Base-by-base conservation (phyloP, 129 eudicot species). In the Silybum marianum region DNA sequence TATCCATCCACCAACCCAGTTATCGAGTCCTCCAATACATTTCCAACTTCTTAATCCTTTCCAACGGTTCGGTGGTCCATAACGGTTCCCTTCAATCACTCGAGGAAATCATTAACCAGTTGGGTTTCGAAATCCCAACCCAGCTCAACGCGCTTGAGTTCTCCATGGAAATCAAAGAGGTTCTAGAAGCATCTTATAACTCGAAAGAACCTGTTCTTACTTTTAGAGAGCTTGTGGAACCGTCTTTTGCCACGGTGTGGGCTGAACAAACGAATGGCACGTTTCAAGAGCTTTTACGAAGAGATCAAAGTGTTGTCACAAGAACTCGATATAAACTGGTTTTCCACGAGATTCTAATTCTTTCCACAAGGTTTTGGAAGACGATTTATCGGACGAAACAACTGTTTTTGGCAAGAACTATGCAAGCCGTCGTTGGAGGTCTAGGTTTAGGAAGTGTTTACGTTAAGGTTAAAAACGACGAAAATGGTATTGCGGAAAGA, bases 1-100 rank as follows among this genome's bases (percentile, higher is more conserved):
- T 96, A 30, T 96, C 99, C 0, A 93, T 96, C 81, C 99, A 96
- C 73, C 99, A 96, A 86, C 99, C 99, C 1, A 93, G 99, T 76
- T 93, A 93, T 71, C 81, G 98, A 44, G 91, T 96, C 83, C 85
- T 96, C 39, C 90, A 88, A 24, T 83, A 85, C 86, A 90, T 96
- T 75, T 78, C 93, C 10, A 77, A 83, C 74, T 91, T 96, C 82
- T 82, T 96, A 87, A 93, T 96, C 85, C 97, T 96, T 36, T 92
- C 97, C 30, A 84, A 83, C 58, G 99, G 98, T 4, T 85, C 91
- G 0, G 93, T 89, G 14, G 88, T 84, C 68, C 92, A 96, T 79
- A 83, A 85, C 36, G 98, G 99, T 73, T 93, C 93, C 32, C 91
- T 93, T 6, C 83, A 88, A 22, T 87, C 88, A 1, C 90, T 96